A percentile compares a stretch with the other conserved stretches of the same genome.
These are phyloP conservation scores for Fusarium drepaniforme DNA, from an alignment of 2,329 filamentous ascomycete species.

Conservation along the genomic window DNA sequence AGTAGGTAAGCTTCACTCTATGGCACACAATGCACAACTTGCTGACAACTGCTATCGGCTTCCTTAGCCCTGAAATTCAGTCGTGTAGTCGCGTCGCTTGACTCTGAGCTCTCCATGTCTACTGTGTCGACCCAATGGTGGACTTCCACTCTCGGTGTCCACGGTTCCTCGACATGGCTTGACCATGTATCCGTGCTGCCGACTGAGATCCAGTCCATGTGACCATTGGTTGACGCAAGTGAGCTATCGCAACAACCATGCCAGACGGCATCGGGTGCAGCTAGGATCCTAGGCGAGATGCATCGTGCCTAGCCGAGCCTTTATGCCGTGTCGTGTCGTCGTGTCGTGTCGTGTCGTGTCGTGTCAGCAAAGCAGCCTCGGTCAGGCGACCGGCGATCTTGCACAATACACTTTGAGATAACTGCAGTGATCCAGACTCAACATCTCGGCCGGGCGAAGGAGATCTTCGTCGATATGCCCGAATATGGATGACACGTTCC, in stretches of 20 bases:
- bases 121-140: background rate
- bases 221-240: background rate
- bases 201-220: background rate
- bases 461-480: constrained; percentile 4
- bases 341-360: constrained; percentile 14
- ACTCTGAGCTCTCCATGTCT: background rate
- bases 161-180: background rate
- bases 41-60: background rate
- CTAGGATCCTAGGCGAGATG: background rate
- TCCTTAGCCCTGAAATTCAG: background rate
- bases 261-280: background rate
- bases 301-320: constrained; percentile 2
- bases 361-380: constrained; percentile 17
- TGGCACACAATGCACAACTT: background rate
- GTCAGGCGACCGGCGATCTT: constrained; percentile 31
- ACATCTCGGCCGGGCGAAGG: constrained; percentile 2
- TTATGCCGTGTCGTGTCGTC: constrained; percentile 12
- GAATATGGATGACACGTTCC: background rate
- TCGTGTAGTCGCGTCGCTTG: background rate
- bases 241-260: background rate
- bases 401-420: constrained; percentile 4
- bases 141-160: background rate
- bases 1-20: background rate
- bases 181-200: background rate
- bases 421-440: constrained; percentile 8